A percentile compares a stretch with the other conserved stretches of the same genome.
phyloP scores from a whole-genome alignment of 495 filamentous ascomycete genomes.

The Darksidea phi region DNA sequence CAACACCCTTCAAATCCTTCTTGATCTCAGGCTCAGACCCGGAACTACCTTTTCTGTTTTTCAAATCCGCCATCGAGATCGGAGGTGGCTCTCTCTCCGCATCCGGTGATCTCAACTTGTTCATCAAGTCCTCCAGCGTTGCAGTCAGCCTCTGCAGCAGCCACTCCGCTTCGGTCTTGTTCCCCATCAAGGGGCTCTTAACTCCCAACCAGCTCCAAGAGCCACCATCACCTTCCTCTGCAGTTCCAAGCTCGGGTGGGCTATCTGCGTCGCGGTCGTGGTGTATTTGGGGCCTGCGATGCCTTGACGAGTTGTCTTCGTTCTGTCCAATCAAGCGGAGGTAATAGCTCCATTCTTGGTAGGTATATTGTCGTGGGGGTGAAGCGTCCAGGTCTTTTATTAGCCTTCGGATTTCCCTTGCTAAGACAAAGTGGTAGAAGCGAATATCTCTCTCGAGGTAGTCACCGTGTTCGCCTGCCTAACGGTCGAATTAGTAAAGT shows the following conservation, averaged over 20 bases:
- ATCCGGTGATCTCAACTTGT: constrained; percentile 27
- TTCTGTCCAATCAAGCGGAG: constrained; percentile 73
- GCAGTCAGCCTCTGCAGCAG: constrained; percentile 65
- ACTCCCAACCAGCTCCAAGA: constrained; percentile 78
- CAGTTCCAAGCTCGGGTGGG: constrained; percentile 23
- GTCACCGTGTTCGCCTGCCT: constrained; percentile 48
- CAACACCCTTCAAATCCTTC: neutral
- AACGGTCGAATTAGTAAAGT: no score
- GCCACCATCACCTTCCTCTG: constrained; percentile 38
- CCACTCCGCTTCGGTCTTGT: constrained; percentile 76
- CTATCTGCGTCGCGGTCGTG: constrained; percentile 7
- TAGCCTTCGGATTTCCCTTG: constrained; percentile 66
- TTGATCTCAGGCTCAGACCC: constrained; percentile 1
- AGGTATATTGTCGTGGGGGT: constrained; percentile 68
- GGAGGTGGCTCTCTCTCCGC: constrained; percentile 19
- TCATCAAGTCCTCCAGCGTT: constrained; percentile 63
- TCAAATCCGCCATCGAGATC: constrained; percentile 26
- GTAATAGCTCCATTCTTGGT: constrained; percentile 80
- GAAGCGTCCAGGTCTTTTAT: constrained; percentile 60
- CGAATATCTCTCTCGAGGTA: constrained; percentile 48
- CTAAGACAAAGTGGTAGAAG: constrained; percentile 65
- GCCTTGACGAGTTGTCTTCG: constrained; percentile 45
- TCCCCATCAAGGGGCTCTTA: constrained; percentile 70
- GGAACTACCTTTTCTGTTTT: neutral
- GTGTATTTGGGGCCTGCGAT: constrained; percentile 33